Base-by-base conservation (phyloP, 306 rosid species). In the Inga oerstediana region DNA sequence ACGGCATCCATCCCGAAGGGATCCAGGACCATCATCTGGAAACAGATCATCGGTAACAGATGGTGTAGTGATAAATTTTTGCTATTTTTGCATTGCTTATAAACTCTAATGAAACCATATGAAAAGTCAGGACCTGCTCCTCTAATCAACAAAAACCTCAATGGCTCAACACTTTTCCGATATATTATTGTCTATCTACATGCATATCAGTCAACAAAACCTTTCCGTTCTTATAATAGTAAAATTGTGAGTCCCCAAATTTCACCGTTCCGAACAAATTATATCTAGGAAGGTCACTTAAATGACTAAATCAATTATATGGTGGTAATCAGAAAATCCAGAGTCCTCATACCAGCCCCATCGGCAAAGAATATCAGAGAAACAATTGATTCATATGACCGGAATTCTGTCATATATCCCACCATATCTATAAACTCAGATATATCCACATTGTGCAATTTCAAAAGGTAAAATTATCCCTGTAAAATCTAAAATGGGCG, bases 1-100 rank as follows among this genome's bases (percentile, higher is more conserved):
- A n/a, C 92, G 90, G 74, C 94, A 93, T 43, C 93, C 94, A 11
- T 91, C 90, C 2, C 93, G 92, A 81, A 93, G 97, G 15, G 94
- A 91, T 54, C 94, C 97, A 0, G 97, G 92, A 81, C 97, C 93
- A 80, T 91, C 97, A 80, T 93, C 97, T 93, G 81, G 62, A 70
- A 54, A 58, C 76, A 74, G 48, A 76, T 66, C 12, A 75, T 43
- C 71, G 8, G 0, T 43, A 65, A 54, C 68, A 13, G 2, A 59
- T 17, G 37, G 35, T 56, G 27, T n/a, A 56, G 19, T 41, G 17
- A 71, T 58, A 66, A 13, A 58, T 41, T 34, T 8, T 43, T 10
- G 24, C 65, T n/a, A 72, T 6, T 8, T 10, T 27, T 44, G 16
- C 8, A 41, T 71, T 39, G 3, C 61, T 68, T 56, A 32, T 22